These are phyloP conservation scores for Pueraria montana DNA, from an alignment of 306 rosid genomes.

Conservation along the genomic window DNA sequence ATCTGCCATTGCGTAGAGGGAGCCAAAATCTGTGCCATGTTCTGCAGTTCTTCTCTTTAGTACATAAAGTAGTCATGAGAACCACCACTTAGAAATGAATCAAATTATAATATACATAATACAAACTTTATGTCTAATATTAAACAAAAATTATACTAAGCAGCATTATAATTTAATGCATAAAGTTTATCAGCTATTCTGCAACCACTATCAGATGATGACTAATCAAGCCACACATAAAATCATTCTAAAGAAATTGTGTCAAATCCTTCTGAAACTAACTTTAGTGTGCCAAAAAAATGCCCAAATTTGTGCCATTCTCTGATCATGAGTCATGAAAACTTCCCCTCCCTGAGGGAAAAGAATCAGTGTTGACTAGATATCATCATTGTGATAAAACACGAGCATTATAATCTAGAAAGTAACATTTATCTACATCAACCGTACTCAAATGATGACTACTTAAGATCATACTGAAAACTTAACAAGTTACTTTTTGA, in stretches of 20 bases:
- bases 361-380: constrained; percentile 18
- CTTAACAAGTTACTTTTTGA: background rate
- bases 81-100: constrained; percentile 3
- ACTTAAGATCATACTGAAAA: constrained; percentile 28
- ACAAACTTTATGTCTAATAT: constrained; percentile 10
- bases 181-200: constrained; percentile 19
- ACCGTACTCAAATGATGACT: background rate
- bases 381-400: constrained; percentile 31
- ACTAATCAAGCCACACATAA: constrained; percentile 14
- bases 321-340: constrained; percentile 25
- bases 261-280: constrained; percentile 34
- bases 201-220: constrained; percentile 36
- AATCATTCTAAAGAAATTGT: constrained; percentile 28
- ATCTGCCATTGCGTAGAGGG: constrained; percentile 90
- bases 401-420: background rate
- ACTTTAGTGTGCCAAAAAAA: background rate
- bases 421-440: constrained; percentile 13
- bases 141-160: background rate
- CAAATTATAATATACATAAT: constrained; percentile 5
- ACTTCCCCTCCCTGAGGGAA: background rate
- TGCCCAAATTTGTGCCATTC: constrained; percentile 28
- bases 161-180: constrained; percentile 20
- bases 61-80: constrained; percentile 37
- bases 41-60: constrained; percentile 62
- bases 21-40: constrained; percentile 99